phyloP scores from a whole-genome alignment of 2,329 filamentous ascomycete species.

The Corniculantispora saksenae region DNA sequence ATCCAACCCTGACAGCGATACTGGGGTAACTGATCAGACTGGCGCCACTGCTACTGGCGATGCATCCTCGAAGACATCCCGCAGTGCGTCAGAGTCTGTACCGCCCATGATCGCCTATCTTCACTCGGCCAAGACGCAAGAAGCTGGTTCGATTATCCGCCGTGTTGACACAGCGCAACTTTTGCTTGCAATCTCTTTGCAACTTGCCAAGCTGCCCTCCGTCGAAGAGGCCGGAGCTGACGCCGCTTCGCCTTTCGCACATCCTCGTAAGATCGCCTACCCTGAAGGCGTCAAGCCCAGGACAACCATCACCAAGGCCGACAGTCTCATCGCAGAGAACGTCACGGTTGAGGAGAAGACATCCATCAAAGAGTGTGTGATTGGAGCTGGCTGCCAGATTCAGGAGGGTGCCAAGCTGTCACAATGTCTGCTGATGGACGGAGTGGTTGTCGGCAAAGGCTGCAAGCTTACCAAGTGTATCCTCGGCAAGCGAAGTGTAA shows the following conservation, averaged over 20 bases:
- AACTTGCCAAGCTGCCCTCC: slow-evolving; percentile 80
- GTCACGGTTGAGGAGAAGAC: slow-evolving; percentile 85
- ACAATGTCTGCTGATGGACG: slow-evolving; percentile 92
- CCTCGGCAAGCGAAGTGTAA: slow-evolving; percentile 74
- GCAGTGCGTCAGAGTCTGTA: slow-evolving; percentile 38
- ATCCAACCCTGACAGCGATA: slow-evolving; percentile 31
- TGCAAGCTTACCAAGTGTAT: slow-evolving; percentile 87
- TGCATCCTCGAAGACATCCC: background rate
- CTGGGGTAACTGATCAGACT: slow-evolving; percentile 28
- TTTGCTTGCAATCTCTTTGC: slow-evolving; percentile 78
- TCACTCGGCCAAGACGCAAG: slow-evolving; percentile 56
- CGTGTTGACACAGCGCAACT: slow-evolving; percentile 86
- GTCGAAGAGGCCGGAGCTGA: slow-evolving; percentile 62
- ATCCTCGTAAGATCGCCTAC: slow-evolving; percentile 77
- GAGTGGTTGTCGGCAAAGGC: slow-evolving; percentile 79
- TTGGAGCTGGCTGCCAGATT: slow-evolving; percentile 86
- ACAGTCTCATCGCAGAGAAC: slow-evolving; percentile 84
- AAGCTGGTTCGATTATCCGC: slow-evolving; percentile 67
- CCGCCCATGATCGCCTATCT: slow-evolving; percentile 82
- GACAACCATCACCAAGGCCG: slow-evolving; percentile 78
- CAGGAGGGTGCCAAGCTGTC: slow-evolving; percentile 80
- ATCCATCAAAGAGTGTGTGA: slow-evolving; percentile 88
- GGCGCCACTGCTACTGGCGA: background rate
- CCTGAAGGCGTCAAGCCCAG: slow-evolving; percentile 78
- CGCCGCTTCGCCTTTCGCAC: slow-evolving; percentile 71